Base-by-base conservation (phyloP, 441 rosid genomes). In the Erysimum pusillum region DNA sequence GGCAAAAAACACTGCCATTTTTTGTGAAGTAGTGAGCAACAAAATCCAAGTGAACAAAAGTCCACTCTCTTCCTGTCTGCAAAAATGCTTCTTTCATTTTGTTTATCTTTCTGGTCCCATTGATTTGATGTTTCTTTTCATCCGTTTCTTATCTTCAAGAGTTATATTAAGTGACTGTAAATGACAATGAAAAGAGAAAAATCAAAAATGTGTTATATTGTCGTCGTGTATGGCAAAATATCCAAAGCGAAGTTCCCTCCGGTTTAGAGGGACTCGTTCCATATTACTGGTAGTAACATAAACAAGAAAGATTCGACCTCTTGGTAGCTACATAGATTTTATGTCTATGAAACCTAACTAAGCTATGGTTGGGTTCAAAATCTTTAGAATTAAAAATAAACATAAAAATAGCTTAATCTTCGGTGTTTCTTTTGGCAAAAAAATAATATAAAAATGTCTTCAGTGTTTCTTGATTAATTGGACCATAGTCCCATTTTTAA, bases 61-160 rank as follows among this genome's bases (percentile, higher is more conserved):
- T 75, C 54, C 10, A 68, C 56, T 41, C 62, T 67, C 73, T 18
- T 74, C 73, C 38, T 67, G 67, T 75, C 78, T 46, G 52, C 39
- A 67, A 67, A 58, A 67, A 48, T 46, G 44, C 35, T 75, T 75
- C 67, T 36, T 67, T 38, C 35, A 46, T 75, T 46, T 58, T 44
- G 39, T 38, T 13, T 15, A 7, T 75, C 60, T 58, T 38, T 66
- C 8, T 75, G 73, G 73, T 39, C 78, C 77, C 73, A 74, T 45
- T 46, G 60, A 58, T 58, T 66, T 49, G 22, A 66, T 75, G 12
- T 63, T 75, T 44, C 2, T 64, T 42, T n/a, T 36, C 18, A 44
- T 12, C 54, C 18, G 22, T 45, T 34, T 66, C 25, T 22, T 22
- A 22, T 22, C 25, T 22, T 22, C 25, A 49, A 59, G 25, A 20